Evolutionary conservation across 2,329 filamentous ascomycete genomes (phyloP).

Genomic region (Didymella exigua): DNA sequence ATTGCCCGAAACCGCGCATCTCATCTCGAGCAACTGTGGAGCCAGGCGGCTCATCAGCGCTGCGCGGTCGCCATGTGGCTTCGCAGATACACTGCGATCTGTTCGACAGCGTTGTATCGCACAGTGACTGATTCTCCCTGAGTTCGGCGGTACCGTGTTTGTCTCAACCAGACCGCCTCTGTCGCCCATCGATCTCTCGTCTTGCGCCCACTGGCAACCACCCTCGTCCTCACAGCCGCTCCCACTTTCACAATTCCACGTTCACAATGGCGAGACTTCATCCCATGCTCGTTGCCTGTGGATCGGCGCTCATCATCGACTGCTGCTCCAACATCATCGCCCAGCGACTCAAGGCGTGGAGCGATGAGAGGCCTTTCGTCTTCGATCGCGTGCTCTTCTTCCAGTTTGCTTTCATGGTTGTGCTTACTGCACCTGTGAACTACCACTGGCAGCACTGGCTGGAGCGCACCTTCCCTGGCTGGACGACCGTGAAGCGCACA

Average conservation of each 20-base stretch:
- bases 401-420: conserved; percentile 62
- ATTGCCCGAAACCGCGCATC: conserved; percentile 11
- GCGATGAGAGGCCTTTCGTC: conserved; percentile 42
- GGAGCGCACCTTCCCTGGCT: conserved; percentile 74
- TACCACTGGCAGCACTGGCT: conserved; percentile 84
- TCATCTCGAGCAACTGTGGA: conserved; percentile 14
- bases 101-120: neutral
- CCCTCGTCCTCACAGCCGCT: neutral
- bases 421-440: conserved; percentile 79
- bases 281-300: conserved; percentile 42
- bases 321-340: conserved; percentile 48
- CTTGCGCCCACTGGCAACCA: neutral
- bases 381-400: conserved; percentile 47
- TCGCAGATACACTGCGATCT: neutral
- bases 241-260: neutral
- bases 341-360: conserved; percentile 46
- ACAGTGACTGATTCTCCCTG: conserved; percentile 1
- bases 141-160: neutral
- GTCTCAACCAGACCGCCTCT: neutral
- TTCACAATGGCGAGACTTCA: conserved; percentile 33
- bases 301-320: conserved; percentile 44
- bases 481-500: conserved; percentile 34
- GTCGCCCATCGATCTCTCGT: neutral
- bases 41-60: conserved; percentile 5
- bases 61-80: conserved; percentile 13